phyloP scores from a whole-genome alignment of 2,329 filamentous ascomycete genomes.

The Cryphonectria radicalis region DNA sequence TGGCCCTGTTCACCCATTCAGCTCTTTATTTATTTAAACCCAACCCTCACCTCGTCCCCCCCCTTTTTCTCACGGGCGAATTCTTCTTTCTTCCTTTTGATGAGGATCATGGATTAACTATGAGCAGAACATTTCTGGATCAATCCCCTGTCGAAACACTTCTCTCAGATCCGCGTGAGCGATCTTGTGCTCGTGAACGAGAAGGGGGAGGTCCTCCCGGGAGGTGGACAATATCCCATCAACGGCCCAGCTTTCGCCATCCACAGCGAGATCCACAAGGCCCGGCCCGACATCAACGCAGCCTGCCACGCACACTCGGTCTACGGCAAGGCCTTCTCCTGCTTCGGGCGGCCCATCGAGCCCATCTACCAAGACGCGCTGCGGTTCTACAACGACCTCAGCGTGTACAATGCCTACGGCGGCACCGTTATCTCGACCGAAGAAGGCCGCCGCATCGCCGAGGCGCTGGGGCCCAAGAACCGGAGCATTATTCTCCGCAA shows the following conservation, averaged over 20 bases:
- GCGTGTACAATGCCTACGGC: slow-evolving; percentile 10
- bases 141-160: slow-evolving; percentile 62
- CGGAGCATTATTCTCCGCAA: slow-evolving; percentile 12
- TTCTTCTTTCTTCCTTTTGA: background rate
- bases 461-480: slow-evolving; percentile 12
- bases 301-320: slow-evolving; percentile 59
- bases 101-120: background rate
- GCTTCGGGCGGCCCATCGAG: slow-evolving; percentile 2
- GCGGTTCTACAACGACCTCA: slow-evolving; percentile 12
- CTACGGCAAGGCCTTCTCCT: slow-evolving; percentile 60
- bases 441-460: slow-evolving; percentile 5
- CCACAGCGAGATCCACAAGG: slow-evolving; percentile 62
- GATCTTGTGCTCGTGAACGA: slow-evolving; percentile 64
- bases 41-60: too few species aligned
- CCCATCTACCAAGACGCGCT: slow-evolving; percentile 4
- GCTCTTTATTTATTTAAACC: too few species aligned
- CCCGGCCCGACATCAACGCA: slow-evolving; percentile 61
- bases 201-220: slow-evolving; percentile 41
- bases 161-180: slow-evolving; percentile 61
- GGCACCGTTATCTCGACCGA: slow-evolving; percentile 5
- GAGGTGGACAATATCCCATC: slow-evolving; percentile 2
- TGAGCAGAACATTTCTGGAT: slow-evolving; percentile 54
- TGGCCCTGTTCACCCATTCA: too few species aligned
- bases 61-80: background rate
- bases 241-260: slow-evolving; percentile 58